Evolutionary conservation across 805 yeast genomes (phyloP), one percentile per base, ranked within the genome.

Genomic region (Grigorovia transvaalensis): DNA sequence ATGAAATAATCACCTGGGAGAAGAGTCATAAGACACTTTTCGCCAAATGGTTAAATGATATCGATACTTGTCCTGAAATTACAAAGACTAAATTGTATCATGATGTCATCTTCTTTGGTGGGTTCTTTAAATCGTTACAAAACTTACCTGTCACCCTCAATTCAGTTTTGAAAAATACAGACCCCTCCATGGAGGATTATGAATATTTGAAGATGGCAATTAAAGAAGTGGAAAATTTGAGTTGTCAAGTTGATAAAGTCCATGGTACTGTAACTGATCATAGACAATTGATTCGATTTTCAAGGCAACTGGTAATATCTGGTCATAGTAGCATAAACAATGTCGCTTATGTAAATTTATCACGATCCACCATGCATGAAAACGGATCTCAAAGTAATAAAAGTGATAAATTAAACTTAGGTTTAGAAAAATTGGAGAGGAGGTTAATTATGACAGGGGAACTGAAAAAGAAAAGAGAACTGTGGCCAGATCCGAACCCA

Each of bases 181-280:
- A 71, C 9, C 70, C 70, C 19, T 69, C 73, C 4, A 71, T 79
- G 48, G 74, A 77, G 9, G 89, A 85, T 58, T 74, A 73, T 55
- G 68, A 69, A 12, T 67, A 77, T 19, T 61, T 85, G 20, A 69
- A 73, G 2, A 71, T 76, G 48, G 84, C 87, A 0, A 72, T 82
- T 8, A 74, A 70, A 1, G 79, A 76, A 13, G 76, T 84, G 15
- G 79, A 75, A 50, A 70, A 67, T 8, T 67, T 85, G n/a, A 80
- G 84, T 4, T 57, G 71, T 13, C 77, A 73, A 48, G 85, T 85
- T 44, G 83, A 87, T 62, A 76, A 75, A 44, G 76, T 76, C 61
- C 81, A 84, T 55, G 84, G 76, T 8, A 71, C 71, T 46, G 85
- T 86, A 0, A 80, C 82, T 51, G 82, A 80, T 54, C 68, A 73